Evolutionary conservation across 2,329 filamentous ascomycete species (phyloP), one percentile per base, ranked within the genome.

Genomic region (Botrytis squamosa): DNA sequence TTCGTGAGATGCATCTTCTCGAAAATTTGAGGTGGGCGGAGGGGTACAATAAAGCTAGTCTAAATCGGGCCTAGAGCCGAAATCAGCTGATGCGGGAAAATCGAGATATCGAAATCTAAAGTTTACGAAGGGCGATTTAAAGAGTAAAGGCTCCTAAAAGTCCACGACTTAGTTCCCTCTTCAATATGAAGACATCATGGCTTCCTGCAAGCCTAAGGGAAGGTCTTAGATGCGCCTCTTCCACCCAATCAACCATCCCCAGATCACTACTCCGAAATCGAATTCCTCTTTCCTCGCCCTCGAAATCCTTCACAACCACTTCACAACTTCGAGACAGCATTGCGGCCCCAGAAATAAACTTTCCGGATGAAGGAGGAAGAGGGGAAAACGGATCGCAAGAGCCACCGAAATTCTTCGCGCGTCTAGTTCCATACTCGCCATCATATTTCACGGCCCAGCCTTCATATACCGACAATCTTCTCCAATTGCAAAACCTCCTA

Each of bases 391-490:
- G 79, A 79, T 75, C 74, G 36, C 64, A 75, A 77, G 65, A 81
- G 78, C 0, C 29, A 4, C 38, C 55, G 42, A 77, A 79, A 40
- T 87, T 89, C 77, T 75, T 76, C 46, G 90, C 93, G 71, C 93
- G 96, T 77, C 86, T 97, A 36, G 85, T 98, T 52, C 96, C 96
- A 33, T 87, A 88, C 40, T 97, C 95, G 52, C 91, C 93, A 4
- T 96, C 95, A n/a, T 99, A 99, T 84, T 99, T 98, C 85, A 95
- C 94, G 70, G 92, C 92, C 70, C 91, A 91, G 75, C 92, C 95
- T 2, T 86, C 88, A 72, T 98, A 97, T 86, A 96, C 92, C 83
- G 96, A 99, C 84, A 89, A 93, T 80, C 89, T 92, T 78, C 88
- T 98, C 77, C 85, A 86, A 64, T 87, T 99, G 66, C 89, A 93